These are phyloP conservation scores for Rhodomyrtus psidioides DNA, from an alignment of 441 rosid species.

Conservation along the genomic window DNA sequence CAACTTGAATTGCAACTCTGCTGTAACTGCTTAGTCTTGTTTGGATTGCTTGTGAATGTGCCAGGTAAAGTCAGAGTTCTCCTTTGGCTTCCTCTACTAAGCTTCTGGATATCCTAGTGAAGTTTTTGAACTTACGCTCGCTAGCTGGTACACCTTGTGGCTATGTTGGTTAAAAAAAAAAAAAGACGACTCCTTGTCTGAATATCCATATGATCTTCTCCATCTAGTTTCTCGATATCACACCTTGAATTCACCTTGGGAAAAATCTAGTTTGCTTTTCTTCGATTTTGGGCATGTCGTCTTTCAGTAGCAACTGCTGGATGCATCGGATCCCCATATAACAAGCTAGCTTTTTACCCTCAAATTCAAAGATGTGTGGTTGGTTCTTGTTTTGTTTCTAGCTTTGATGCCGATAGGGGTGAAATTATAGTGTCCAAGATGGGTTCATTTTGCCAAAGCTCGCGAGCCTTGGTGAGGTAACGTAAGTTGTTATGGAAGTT, in stretches of 20 bases:
- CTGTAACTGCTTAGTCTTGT: not conserved
- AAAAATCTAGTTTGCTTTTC: not conserved
- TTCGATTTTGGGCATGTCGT: not conserved
- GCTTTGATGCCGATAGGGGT: not conserved
- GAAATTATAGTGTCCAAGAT: not conserved
- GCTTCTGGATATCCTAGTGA: not conserved
- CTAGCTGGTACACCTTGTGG: not conserved
- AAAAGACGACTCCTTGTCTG: not conserved
- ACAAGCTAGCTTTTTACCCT: no score
- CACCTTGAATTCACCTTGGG: not conserved
- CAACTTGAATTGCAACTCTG: not conserved
- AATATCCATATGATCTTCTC: not conserved
- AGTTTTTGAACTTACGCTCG: not conserved
- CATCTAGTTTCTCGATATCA: not conserved
- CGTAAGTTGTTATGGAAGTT: not conserved
- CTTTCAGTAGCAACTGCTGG: not conserved
- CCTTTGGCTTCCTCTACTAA: not conserved
- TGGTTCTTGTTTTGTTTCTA: not conserved
- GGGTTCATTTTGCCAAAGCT: not conserved
- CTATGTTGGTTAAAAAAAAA: not conserved
- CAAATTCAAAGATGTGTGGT: no score
- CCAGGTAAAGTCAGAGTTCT: not conserved
- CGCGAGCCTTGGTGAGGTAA: not conserved
- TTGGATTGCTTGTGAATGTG: not conserved
- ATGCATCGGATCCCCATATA: no score